Evolutionary conservation across 1,139 yeast species (phyloP).

Genomic region (Lodderomyces beijingensis): DNA sequence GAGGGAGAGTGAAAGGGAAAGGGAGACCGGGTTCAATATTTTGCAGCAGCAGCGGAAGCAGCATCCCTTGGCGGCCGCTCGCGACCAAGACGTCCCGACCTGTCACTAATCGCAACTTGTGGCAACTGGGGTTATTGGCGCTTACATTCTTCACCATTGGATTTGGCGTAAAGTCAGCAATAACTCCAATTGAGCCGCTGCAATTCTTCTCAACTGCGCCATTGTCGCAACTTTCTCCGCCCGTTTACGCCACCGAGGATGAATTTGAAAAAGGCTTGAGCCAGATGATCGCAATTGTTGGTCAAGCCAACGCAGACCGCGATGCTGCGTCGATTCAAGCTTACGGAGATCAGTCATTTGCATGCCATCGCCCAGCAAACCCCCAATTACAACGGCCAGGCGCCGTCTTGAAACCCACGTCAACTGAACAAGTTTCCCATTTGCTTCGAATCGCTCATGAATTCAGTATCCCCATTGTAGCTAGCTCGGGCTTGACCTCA

Average conservation of each 20-base stretch:
- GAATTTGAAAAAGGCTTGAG: slow-evolving; percentile 13
- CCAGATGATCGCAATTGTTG: slow-evolving; percentile 13
- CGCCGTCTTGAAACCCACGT: slow-evolving; percentile 55
- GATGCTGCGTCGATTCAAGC: slow-evolving; percentile 33
- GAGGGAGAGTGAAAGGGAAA: no score
- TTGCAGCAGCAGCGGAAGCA: no score
- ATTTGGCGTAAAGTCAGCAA: no score
- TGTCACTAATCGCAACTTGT: no score
- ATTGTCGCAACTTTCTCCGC: slow-evolving; percentile 12
- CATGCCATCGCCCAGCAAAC: slow-evolving; percentile 57
- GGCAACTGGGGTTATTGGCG: no score
- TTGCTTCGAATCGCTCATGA: slow-evolving; percentile 60
- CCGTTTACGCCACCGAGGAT: slow-evolving; percentile 14
- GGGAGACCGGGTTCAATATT: no score
- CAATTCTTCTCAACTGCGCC: slow-evolving; percentile 14
- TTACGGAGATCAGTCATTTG: slow-evolving; percentile 61
- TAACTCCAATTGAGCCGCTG: no score
- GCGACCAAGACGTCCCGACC: no score
- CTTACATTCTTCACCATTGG: no score
- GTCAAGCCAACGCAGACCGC: slow-evolving; percentile 8
- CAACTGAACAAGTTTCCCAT: slow-evolving; percentile 62
- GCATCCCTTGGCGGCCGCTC: no score
- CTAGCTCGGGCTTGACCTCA: slow-evolving; percentile 78
- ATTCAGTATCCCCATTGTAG: slow-evolving; percentile 64
- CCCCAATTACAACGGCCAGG: slow-evolving; percentile 49